Evolutionary conservation across 202 grass and related monocot genomes (phyloP).

Genomic region (Cymbopogon flexuosus): DNA sequence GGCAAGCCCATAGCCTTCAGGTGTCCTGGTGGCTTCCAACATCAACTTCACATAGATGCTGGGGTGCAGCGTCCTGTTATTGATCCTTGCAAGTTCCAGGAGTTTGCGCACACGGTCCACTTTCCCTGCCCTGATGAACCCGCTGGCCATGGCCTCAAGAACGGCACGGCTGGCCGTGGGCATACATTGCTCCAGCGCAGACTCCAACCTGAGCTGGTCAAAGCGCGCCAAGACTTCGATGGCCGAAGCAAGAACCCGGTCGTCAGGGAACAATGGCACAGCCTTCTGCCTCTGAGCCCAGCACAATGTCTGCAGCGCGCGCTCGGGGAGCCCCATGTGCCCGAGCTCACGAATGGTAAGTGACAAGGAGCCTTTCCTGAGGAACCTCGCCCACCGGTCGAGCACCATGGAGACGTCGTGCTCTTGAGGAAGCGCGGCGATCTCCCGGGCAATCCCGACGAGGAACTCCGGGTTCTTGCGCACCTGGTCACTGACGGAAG

Average conservation of each 20-base stretch:
- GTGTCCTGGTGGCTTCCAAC: slow-evolving; percentile 45
- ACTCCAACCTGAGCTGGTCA: slow-evolving; percentile 41
- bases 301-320: slow-evolving; percentile 65
- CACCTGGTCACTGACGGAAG: slow-evolving; percentile 50
- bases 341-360: slow-evolving; percentile 82
- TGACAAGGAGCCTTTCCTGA: slow-evolving; percentile 78
- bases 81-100: slow-evolving; percentile 54
- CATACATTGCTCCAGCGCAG: slow-evolving; percentile 50
- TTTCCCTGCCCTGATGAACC: slow-evolving; percentile 65
- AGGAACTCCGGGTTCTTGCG: slow-evolving; percentile 63
- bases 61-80: slow-evolving; percentile 48
- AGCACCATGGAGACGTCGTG: slow-evolving; percentile 53
- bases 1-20: slow-evolving; percentile 65
- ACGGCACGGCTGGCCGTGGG: slow-evolving; percentile 54
- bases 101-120: slow-evolving; percentile 50
- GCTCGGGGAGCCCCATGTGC: slow-evolving; percentile 69
- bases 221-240: slow-evolving; percentile 68
- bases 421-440: slow-evolving; percentile 35
- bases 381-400: slow-evolving; percentile 51
- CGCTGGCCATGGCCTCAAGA: slow-evolving; percentile 62
- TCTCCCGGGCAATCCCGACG: slow-evolving; percentile 61
- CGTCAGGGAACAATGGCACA: slow-evolving; percentile 54
- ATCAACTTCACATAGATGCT: slow-evolving; percentile 67
- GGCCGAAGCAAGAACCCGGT: slow-evolving; percentile 58
- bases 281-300: slow-evolving; percentile 60